phyloP scores from a whole-genome alignment of 208 protist genomes.

The Trichomonas vaginalis region DNA sequence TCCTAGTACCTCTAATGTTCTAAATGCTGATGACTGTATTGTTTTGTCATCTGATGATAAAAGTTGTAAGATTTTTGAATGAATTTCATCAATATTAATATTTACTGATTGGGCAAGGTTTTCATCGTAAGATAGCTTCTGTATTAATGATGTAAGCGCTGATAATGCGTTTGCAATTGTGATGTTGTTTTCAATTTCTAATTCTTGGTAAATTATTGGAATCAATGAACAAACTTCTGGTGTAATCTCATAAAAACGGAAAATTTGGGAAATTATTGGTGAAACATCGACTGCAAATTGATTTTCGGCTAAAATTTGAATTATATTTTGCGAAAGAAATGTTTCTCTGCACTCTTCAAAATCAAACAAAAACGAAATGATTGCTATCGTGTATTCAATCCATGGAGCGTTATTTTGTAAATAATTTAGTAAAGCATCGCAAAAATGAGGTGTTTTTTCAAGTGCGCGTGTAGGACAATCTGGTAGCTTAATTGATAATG shows the following conservation, averaged over 20 bases:
- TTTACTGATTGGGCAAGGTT: neutral
- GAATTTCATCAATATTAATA: neutral
- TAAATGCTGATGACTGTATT: neutral
- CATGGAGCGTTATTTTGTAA: too few relatives aligned
- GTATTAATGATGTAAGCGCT: neutral
- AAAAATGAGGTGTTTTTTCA: too few relatives aligned
- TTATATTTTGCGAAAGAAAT: too few relatives aligned
- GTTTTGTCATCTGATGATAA: neutral
- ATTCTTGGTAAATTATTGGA: neutral
- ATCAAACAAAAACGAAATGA: too few relatives aligned
- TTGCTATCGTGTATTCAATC: too few relatives aligned
- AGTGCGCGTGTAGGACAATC: too few relatives aligned
- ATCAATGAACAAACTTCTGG: neutral
- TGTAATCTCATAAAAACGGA: neutral
- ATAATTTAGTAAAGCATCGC: too few relatives aligned
- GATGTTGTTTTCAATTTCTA: neutral
- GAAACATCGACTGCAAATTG: neutral
- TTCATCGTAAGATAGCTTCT: neutral
- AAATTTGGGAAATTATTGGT: neutral
- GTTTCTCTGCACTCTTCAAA: too few relatives aligned
- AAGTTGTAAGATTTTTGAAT: neutral
- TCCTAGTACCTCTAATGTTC: neutral
- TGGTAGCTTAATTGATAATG: too few relatives aligned
- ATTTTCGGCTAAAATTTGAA: neutral
- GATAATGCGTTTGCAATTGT: neutral